These are phyloP conservation scores for Limtongia smithiae DNA, from an alignment of 805 yeast species.

Conservation along the genomic window DNA sequence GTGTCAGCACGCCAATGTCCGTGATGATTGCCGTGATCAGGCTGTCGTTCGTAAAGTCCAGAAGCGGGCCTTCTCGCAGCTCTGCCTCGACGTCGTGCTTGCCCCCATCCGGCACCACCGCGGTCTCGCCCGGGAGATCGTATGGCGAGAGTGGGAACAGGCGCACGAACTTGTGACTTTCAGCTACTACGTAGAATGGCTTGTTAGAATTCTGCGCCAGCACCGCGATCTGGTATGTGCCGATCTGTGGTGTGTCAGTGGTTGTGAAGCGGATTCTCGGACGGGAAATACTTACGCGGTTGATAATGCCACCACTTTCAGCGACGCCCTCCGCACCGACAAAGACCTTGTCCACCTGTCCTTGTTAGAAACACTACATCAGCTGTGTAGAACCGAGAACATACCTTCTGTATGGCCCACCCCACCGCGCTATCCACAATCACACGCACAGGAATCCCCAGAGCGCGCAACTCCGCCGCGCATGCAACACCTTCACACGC, in stretches of 20 bases:
- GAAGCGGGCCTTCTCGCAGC: slow-evolving; percentile 48
- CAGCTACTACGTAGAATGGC: slow-evolving; percentile 92
- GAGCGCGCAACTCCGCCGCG: slow-evolving; percentile 61
- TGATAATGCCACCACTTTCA: slow-evolving; percentile 96
- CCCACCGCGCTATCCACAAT: slow-evolving; percentile 95
- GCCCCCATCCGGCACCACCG: slow-evolving; percentile 22
- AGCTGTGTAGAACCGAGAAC: neutral
- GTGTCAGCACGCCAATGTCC: slow-evolving; percentile 93
- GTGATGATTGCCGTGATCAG: slow-evolving; percentile 93
- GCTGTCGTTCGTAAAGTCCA: slow-evolving; percentile 95
- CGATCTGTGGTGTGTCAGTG: slow-evolving; percentile 43
- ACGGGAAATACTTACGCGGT: slow-evolving; percentile 55
- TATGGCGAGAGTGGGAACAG: slow-evolving; percentile 91
- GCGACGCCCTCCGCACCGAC: slow-evolving; percentile 99
- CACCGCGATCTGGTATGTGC: slow-evolving; percentile 92
- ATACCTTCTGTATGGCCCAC: slow-evolving; percentile 68
- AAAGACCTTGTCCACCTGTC: slow-evolving; percentile 73
- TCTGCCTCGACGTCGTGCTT: slow-evolving; percentile 37
- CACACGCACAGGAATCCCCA: slow-evolving; percentile 80
- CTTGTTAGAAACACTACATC: neutral
- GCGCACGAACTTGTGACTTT: slow-evolving; percentile 92
- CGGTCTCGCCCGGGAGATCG: slow-evolving; percentile 64
- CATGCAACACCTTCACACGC: slow-evolving; percentile 68
- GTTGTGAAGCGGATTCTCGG: too few species aligned
- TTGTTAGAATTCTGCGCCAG: slow-evolving; percentile 85